phyloP scores from a whole-genome alignment of 371 early-diverging fungal genomes.

The Syncephalastrum sp. region DNA sequence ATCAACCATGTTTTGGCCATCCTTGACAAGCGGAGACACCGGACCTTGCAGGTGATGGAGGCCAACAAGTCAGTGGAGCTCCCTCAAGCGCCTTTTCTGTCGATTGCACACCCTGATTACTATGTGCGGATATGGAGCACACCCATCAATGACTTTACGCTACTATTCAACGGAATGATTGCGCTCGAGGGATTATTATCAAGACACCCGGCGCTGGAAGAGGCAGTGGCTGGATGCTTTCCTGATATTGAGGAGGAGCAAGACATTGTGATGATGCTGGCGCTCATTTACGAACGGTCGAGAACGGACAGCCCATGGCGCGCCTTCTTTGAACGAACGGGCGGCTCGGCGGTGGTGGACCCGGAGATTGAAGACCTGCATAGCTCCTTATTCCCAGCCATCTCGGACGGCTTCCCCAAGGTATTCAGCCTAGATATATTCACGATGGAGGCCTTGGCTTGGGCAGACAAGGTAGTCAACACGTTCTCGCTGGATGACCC shows the following conservation, averaged over 20 bases:
- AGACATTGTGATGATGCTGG: constrained; percentile 47
- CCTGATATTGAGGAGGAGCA: constrained; percentile 49
- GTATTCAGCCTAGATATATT: constrained; percentile 32
- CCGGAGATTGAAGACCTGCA: constrained; percentile 42
- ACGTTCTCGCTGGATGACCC: constrained; percentile 30
- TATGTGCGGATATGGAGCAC: not conserved
- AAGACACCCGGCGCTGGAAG: constrained; percentile 20
- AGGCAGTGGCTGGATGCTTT: constrained; percentile 23
- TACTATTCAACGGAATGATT: constrained; percentile 19
- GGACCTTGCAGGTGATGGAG: constrained; percentile 25
- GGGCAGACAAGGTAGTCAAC: constrained; percentile 39
- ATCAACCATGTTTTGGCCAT: constrained; percentile 18
- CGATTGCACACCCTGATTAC: constrained; percentile 27
- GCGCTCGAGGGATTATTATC: constrained; percentile 25
- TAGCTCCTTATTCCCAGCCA: constrained; percentile 38
- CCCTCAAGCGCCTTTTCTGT: constrained; percentile 32
- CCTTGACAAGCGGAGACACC: constrained; percentile 22
- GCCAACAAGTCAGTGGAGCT: constrained; percentile 14
- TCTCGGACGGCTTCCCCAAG: constrained; percentile 38
- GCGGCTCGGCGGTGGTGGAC: constrained; percentile 25
- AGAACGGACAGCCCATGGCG: constrained; percentile 26
- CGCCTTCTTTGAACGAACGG: constrained; percentile 22
- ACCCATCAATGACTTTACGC: constrained; percentile 6
- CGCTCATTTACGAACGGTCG: constrained; percentile 36
- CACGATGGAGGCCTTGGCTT: constrained; percentile 35